Evolutionary conservation across 768 basidiomycete species (phyloP).

Genomic region (Tylopilus intermedius): DNA sequence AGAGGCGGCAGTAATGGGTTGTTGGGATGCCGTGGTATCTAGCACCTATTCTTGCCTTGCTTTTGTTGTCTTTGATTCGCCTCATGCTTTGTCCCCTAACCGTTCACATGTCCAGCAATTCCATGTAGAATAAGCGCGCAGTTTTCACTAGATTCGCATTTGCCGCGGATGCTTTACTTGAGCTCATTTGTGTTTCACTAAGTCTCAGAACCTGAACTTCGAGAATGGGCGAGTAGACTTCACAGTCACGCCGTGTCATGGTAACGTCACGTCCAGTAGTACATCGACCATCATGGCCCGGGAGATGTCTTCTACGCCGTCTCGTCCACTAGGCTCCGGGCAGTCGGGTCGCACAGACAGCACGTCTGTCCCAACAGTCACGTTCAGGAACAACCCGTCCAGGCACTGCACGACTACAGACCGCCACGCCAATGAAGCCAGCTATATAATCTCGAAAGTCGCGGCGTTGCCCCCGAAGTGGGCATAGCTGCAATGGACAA

Average conservation of each 20-base stretch:
- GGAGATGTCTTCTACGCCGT: constrained; percentile 12
- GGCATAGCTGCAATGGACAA: constrained; percentile 84
- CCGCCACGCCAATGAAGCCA: constrained; percentile 52
- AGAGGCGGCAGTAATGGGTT: constrained; percentile 1
- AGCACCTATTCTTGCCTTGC: constrained; percentile 21
- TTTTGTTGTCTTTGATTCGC: constrained; percentile 5
- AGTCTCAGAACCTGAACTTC: too few relatives aligned
- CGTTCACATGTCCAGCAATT: constrained; percentile 25
- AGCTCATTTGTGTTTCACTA: not conserved
- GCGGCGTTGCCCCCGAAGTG: constrained; percentile 76
- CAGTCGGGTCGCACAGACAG: constrained; percentile 13
- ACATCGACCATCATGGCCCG: not conserved
- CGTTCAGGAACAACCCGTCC: constrained; percentile 40
- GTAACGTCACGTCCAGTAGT: not conserved
- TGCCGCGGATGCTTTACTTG: not conserved
- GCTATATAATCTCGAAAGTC: constrained; percentile 68
- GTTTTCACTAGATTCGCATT: constrained; percentile 11
- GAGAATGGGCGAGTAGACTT: too few relatives aligned
- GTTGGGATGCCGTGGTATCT: constrained; percentile 16
- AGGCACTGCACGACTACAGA: constrained; percentile 53
- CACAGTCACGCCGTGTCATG: not conserved
- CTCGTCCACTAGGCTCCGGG: constrained; percentile 10
- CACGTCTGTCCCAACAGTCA: constrained; percentile 52
- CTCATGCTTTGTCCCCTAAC: not conserved
- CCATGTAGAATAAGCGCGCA: constrained; percentile 33